Percentiles rank a stretch among this genome's conserved stretches.
Evolutionary conservation across 768 basidiomycete species (phyloP).

Genomic region (Clitopilus passeckerianus): DNA sequence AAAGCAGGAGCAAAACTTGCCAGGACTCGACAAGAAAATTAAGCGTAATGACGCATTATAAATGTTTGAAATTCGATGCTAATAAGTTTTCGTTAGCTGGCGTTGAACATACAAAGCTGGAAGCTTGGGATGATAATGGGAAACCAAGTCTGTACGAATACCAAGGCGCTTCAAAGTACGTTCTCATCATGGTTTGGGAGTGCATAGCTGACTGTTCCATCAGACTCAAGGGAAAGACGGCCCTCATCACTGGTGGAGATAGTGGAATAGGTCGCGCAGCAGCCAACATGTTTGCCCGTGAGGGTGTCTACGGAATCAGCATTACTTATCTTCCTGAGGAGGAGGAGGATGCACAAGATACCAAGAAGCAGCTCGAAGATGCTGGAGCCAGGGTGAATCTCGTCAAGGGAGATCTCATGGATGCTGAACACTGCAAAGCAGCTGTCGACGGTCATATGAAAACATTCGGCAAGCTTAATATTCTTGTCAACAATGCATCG

Average conservation of each 20-base stretch:
- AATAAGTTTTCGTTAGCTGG: conserved; percentile 14
- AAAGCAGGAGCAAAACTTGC: conserved; percentile 42
- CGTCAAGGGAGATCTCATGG: conserved; percentile 37
- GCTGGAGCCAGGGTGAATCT: conserved; percentile 29
- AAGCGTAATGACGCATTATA: conserved; percentile 27
- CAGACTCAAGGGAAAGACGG: conserved; percentile 28
- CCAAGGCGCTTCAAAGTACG: conserved; percentile 40
- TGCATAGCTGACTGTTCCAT: background rate
- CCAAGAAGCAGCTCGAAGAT: conserved; percentile 42
- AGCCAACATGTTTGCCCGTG: conserved; percentile 45
- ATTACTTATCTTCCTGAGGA: conserved; percentile 53
- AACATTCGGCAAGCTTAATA: conserved; percentile 40
- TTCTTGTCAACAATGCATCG: conserved; percentile 58
- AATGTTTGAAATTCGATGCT: no score
- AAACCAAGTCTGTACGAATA: conserved; percentile 49
- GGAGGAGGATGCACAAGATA: conserved; percentile 45
- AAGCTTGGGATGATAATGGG: conserved; percentile 46
- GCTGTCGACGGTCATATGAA: conserved; percentile 44
- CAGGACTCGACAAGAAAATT: conserved; percentile 46
- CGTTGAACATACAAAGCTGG: conserved; percentile 35
- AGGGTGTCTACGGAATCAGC: conserved; percentile 46
- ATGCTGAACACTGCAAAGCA: conserved; percentile 32
- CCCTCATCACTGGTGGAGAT: conserved; percentile 33
- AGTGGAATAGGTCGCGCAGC: conserved; percentile 49
- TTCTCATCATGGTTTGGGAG: background rate